Evolutionary conservation across 345 rosid genomes (phyloP).

Genomic region (Arabidopsis suecica): DNA sequence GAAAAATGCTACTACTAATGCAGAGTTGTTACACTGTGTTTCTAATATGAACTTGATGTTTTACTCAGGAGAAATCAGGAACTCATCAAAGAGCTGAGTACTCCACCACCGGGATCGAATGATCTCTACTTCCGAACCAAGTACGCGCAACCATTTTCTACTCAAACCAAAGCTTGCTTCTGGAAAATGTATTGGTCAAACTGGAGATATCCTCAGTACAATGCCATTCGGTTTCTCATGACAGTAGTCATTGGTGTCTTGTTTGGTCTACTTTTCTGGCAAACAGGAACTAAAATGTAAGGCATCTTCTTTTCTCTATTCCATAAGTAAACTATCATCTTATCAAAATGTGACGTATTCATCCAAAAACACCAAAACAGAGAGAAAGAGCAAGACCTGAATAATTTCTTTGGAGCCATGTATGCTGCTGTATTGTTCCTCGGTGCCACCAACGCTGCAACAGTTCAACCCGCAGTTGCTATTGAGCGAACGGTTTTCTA

Average conservation of each 20-base stretch:
- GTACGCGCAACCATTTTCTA: constrained; percentile 66
- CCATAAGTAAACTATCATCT: constrained; percentile 1
- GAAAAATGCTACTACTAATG: not conserved
- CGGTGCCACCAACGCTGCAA: constrained; percentile 64
- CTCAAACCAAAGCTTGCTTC: constrained; percentile 73
- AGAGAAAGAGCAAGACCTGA: constrained; percentile 58
- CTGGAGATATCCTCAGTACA: constrained; percentile 82
- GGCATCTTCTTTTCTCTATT: constrained; percentile 1
- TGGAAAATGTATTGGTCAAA: constrained; percentile 82
- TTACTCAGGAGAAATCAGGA: constrained; percentile 69
- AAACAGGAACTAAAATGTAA: constrained; percentile 63
- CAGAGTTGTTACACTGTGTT: not conserved
- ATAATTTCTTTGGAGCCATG: constrained; percentile 79
- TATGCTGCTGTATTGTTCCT: constrained; percentile 67
- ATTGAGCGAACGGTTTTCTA: constrained; percentile 82
- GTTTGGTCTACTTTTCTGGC: constrained; percentile 83
- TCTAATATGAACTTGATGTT: not conserved
- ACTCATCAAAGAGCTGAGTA: constrained; percentile 63
- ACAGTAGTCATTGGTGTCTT: constrained; percentile 57
- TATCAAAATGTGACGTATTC: not conserved
- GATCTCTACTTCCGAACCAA: constrained; percentile 69
- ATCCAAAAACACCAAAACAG: constrained; percentile 43
- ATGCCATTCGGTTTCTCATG: constrained; percentile 72
- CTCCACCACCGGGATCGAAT: constrained; percentile 61
- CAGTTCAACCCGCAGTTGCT: constrained; percentile 70